Percentiles rank a stretch among this genome's conserved stretches.
These are phyloP conservation scores for Coemansia sp. DNA, from an alignment of 192 early-diverging fungal species.

Conservation along the genomic window DNA sequence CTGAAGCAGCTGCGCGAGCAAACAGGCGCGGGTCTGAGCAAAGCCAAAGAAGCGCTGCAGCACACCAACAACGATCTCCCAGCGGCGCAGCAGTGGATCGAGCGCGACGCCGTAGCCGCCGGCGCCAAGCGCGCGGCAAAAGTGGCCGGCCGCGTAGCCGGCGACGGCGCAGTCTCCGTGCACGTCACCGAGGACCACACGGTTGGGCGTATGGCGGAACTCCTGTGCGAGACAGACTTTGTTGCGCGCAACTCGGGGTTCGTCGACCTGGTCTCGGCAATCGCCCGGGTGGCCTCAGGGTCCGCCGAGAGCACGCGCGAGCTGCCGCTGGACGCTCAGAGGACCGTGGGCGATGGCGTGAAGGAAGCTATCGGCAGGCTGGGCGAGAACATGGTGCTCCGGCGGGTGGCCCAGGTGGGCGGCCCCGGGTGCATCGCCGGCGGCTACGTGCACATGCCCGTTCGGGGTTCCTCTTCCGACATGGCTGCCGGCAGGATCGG, in stretches of 20 bases:
- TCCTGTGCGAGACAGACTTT: slow-evolving; percentile 93
- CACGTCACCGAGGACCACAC: slow-evolving; percentile 46
- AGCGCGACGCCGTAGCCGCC: slow-evolving; percentile 64
- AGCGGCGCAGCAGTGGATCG: slow-evolving; percentile 77
- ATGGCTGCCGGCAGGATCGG: slow-evolving; percentile 73
- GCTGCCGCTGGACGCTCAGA: background rate
- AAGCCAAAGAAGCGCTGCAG: slow-evolving; percentile 83
- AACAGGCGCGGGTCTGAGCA: slow-evolving; percentile 73
- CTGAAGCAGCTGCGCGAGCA: slow-evolving; percentile 75
- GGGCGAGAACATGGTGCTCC: slow-evolving; percentile 86
- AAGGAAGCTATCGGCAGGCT: slow-evolving; percentile 78
- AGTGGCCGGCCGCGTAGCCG: slow-evolving; percentile 70
- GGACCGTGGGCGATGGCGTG: slow-evolving; percentile 45
- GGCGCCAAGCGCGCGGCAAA: slow-evolving; percentile 81
- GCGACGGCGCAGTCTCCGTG: slow-evolving; percentile 69
- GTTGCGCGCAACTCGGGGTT: slow-evolving; percentile 83
- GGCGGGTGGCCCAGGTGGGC: slow-evolving; percentile 55
- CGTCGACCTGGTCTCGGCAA: slow-evolving; percentile 60
- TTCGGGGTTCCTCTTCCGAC: slow-evolving; percentile 12
- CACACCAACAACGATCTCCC: slow-evolving; percentile 69
- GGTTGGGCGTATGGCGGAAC: slow-evolving; percentile 65
- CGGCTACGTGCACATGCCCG: slow-evolving; percentile 73
- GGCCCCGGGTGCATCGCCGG: slow-evolving; percentile 41
- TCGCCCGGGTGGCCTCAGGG: slow-evolving; percentile 19
- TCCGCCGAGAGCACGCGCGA: slow-evolving; percentile 1